phyloP scores from a whole-genome alignment of 139 green algal genomes.

The Cymbomonas tetramitiformis region DNA sequence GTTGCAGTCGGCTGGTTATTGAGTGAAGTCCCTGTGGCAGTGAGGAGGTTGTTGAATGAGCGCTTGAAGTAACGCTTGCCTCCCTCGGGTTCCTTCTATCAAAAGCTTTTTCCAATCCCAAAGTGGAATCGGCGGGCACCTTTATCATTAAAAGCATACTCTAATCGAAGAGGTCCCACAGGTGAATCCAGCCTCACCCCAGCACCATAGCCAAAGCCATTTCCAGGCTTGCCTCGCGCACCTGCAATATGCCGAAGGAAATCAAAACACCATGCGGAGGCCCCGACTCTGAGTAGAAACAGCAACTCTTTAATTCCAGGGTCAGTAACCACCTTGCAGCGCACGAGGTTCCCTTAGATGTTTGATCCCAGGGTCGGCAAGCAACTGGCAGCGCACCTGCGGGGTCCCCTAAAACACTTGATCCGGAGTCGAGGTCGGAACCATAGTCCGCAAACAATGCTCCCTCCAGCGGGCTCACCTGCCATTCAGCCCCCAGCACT shows the following conservation, averaged over 20 bases:
- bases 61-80: no score
- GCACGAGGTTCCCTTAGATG: not conserved
- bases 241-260: conserved; percentile 25
- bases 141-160: conserved; percentile 84
- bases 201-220: conserved; percentile 64
- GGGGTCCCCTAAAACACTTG: conserved; percentile 71
- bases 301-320: no score
- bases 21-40: no score
- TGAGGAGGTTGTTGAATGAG: no score
- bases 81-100: no score
- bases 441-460: conserved; percentile 78
- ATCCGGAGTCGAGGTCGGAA: conserved; percentile 69
- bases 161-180: conserved; percentile 77
- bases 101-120: conserved; percentile 53
- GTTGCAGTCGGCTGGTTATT: no score
- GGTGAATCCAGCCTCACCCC: conserved; percentile 76
- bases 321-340: no score
- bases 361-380: not conserved
- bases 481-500: not conserved
- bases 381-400: conserved; percentile 26
- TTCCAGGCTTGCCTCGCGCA: conserved; percentile 63
- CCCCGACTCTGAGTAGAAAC: not conserved
- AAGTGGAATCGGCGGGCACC: conserved; percentile 72
- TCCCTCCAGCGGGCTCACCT: conserved; percentile 42
- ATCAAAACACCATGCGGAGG: not conserved